These are phyloP conservation scores for Microdochium trichocladiopsis DNA, from an alignment of 2,329 filamentous ascomycete species.

Conservation along the genomic window DNA sequence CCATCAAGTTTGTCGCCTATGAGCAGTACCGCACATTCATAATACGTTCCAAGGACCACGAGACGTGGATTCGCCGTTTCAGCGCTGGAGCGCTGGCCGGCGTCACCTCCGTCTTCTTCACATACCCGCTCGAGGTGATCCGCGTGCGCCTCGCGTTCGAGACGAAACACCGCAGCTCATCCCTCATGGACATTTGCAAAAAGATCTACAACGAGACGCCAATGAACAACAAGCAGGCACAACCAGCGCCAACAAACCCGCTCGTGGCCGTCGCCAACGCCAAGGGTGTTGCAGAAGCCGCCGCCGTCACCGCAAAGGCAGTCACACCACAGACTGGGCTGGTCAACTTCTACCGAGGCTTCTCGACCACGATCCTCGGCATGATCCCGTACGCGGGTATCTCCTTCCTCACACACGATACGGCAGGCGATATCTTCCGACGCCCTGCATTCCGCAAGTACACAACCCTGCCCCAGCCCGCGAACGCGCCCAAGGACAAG, in stretches of 20 bases:
- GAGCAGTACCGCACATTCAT: conserved; percentile 83
- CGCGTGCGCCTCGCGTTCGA: conserved; percentile 91
- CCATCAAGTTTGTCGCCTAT: conserved; percentile 96
- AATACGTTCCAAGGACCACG: conserved; percentile 64
- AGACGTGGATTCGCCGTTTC: conserved; percentile 73
- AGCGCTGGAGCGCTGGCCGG: conserved; percentile 70
- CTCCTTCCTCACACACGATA: conserved; percentile 93
- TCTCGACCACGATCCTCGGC: conserved; percentile 80
- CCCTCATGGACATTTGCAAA: conserved; percentile 67
- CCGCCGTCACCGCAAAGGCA: conserved; percentile 37
- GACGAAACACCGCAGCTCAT: conserved; percentile 70
- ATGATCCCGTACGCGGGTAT: conserved; percentile 97
- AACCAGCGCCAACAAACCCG: conserved; percentile 23
- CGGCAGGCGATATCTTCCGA: conserved; percentile 76
- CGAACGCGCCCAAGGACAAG: conserved; percentile 48
- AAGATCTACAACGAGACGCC: conserved; percentile 80
- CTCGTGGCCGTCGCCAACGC: conserved; percentile 17
- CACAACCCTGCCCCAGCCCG: conserved; percentile 64
- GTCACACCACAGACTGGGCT: conserved; percentile 61
- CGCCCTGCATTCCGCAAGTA: conserved; percentile 58
- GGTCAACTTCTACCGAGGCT: conserved; percentile 91
- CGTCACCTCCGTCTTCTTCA: conserved; percentile 89
- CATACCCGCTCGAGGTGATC: conserved; percentile 90
- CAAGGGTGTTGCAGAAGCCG: conserved; percentile 30
- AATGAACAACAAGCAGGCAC: conserved; percentile 26